Evolutionary conservation across 2,329 filamentous ascomycete species (phyloP), one percentile per base, ranked within the genome.

Genomic region (Graphilbum sp.): DNA sequence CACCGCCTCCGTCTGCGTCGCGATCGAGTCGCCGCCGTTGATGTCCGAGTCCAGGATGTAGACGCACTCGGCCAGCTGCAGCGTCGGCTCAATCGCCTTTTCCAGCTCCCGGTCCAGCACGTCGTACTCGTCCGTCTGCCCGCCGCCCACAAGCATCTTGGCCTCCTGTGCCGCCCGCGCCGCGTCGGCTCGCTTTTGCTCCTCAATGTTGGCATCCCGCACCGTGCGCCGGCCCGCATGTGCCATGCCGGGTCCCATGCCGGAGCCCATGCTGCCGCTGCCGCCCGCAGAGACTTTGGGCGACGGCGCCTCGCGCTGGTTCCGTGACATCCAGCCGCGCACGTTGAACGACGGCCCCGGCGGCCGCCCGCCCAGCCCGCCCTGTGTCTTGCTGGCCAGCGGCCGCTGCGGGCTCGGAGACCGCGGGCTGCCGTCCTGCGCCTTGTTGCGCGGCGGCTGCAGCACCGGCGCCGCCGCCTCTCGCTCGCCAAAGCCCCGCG

Each of bases 41-140:
- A 66, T 60, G 6, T 61, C 62, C 31, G 68, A 63, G 42, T 73
- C 68, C 17, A 46, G 38, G 9, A 46, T 44, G 34, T 48, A 47
- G 37, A 83, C 67, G 48, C 86, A 86, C 36, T 77, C 70, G 41
- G 80, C 71, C 27, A 86, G 55, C 8, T 64, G 63, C 37, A 71
- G 61, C 5, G 69, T 76, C n/a, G 74, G 70, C 47, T 74, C 60
- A 17, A 79, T 59, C 9, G 72, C 63, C n/a, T 66, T 69, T 7
- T 61, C 61, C 27, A 87, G 63, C 23, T 79, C 61, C 43, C 63
- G 64, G 41, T 80, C 48, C 34, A 52, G 74, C 19, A 81, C 68
- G 24, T 72, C 67, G 20, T 79, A 76, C 45, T 82, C 78, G 45
- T 84, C 79, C 36, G 83, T 72, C 40, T 82, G 75, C 72, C 60